phyloP scores from a whole-genome alignment of 768 basidiomycete genomes.

The Sarcodon aspratus region DNA sequence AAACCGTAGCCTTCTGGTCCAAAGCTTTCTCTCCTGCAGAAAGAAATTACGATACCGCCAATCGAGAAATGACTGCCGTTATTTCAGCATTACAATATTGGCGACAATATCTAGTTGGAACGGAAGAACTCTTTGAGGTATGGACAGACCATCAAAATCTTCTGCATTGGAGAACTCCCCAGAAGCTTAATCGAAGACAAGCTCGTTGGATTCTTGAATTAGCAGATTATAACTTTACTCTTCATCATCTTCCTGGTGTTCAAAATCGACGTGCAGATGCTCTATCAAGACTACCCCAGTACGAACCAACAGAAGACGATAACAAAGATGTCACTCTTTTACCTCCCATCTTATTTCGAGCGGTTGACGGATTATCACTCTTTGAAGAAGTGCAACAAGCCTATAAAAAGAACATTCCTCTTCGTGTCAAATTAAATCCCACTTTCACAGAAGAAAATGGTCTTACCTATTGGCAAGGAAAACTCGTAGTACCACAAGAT shows the following conservation, averaged over 20 bases:
- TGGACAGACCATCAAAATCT: slow-evolving; percentile 9
- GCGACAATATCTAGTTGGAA: slow-evolving; percentile 14
- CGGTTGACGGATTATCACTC: background rate
- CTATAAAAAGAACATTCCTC: too few relatives aligned
- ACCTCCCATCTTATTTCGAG: background rate
- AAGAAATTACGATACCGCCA: slow-evolving; percentile 11
- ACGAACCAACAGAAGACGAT: too few relatives aligned
- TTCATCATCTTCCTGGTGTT: slow-evolving; percentile 8
- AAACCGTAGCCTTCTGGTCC: slow-evolving; percentile 4
- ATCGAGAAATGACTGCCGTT: slow-evolving; percentile 9
- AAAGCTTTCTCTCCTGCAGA: slow-evolving; percentile 1
- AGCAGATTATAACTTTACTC: slow-evolving; percentile 6
- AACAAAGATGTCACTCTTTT: too few relatives aligned
- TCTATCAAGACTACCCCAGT: slow-evolving; percentile 5
- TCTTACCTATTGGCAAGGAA: too few relatives aligned
- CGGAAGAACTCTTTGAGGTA: slow-evolving; percentile 1
- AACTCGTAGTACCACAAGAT: too few relatives aligned
- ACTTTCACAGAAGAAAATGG: too few relatives aligned
- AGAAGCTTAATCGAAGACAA: slow-evolving; percentile 7
- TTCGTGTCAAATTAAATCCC: too few relatives aligned
- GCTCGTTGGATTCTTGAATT: slow-evolving; percentile 7
- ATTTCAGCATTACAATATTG: slow-evolving; percentile 12
- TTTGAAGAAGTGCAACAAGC: too few relatives aligned
- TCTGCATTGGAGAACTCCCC: slow-evolving; percentile 5
- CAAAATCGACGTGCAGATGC: slow-evolving; percentile 9